These are phyloP conservation scores for Yarrowia galli DNA, from an alignment of 1,139 yeast species.

Conservation along the genomic window DNA sequence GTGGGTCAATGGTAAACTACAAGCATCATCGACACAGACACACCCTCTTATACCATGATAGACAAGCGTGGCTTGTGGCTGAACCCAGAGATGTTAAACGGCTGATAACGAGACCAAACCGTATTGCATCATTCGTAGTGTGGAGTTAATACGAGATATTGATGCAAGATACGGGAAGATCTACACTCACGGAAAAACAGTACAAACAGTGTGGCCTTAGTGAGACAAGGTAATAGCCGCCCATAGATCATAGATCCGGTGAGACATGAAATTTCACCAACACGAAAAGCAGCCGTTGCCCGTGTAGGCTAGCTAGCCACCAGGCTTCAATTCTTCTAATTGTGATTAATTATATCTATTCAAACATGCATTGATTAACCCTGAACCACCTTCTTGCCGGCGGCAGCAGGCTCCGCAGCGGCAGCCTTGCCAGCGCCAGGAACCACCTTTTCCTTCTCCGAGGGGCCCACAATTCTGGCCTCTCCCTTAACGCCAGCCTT, in stretches of 20 bases:
- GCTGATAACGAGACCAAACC: neutral
- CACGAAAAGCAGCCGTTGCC: too few species aligned
- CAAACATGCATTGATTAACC: conserved; percentile 36
- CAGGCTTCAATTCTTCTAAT: neutral
- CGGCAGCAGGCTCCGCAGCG: neutral
- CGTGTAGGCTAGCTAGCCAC: too few species aligned
- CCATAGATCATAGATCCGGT: too few species aligned
- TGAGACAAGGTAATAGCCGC: too few species aligned
- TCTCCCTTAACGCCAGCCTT: conserved; percentile 6
- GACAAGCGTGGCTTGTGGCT: conserved; percentile 31
- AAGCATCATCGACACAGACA: neutral
- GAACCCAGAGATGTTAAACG: neutral
- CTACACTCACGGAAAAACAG: too few species aligned
- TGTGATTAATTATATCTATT: conserved; percentile 23
- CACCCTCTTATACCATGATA: neutral
- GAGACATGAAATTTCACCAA: neutral
- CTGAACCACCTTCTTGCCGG: conserved; percentile 21
- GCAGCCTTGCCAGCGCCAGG: conserved; percentile 11
- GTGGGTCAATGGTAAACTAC: neutral
- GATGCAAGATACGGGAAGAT: too few species aligned
- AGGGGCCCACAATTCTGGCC: neutral
- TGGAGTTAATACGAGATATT: neutral
- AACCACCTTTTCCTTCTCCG: conserved; percentile 21
- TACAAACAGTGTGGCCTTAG: too few species aligned
- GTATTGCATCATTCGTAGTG: conserved; percentile 10